Evolutionary conservation across 108 stramenopile genomes (phyloP), one percentile per base, ranked within the genome.

Genomic region (Cyclotella choctawhatcheeana): DNA sequence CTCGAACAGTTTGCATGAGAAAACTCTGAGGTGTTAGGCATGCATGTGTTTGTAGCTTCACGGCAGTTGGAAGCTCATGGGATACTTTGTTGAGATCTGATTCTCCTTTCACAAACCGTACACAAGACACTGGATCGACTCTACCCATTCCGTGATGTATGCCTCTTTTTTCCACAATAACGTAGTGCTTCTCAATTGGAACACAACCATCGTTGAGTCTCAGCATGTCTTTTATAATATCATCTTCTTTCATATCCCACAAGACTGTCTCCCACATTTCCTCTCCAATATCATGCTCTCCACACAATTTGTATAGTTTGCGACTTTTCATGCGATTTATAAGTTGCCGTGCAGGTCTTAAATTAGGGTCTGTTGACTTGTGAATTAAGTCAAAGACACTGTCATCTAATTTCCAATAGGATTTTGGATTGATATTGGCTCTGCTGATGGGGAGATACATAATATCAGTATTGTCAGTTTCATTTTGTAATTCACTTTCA

Each of bases 71-170:
- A 18, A 89, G 60, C 10, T 81, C 71, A 2, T 85, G 77, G 3
- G 61, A 56, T 0, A 63, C 32, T 12, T 70, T 74, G 35, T 30
- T 31, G 3, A 86, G 69, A 34, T 58, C 69, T 25, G 43, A 66
- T 48, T 77, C 52, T 10, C 40, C 52, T 74, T 89, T 51, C 8
- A 91, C 64, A 55, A 96, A 93, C 35, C 95, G 78, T 81, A 96
- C 88, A 56, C 47, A 64, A 32, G 64, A 40, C 3, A 93, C 69
- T 56, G 95, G 95, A 67, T 96, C 91, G 7, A 73, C 51, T 4
- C 64, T 65, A 45, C 86, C 86, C 60, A 64, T 72, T 33, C 95
- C 95, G 58, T 89, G 83, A 59, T 96, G 89, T 44, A 89, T 86
- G 12, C 61, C 52, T 26, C 65, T 66, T 56, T 82, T 82, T 26